Percentiles rank a stretch among this genome's conserved stretches.
Evolutionary conservation across 441 rosid species (phyloP).

Genomic region (Isatis lusitanica): DNA sequence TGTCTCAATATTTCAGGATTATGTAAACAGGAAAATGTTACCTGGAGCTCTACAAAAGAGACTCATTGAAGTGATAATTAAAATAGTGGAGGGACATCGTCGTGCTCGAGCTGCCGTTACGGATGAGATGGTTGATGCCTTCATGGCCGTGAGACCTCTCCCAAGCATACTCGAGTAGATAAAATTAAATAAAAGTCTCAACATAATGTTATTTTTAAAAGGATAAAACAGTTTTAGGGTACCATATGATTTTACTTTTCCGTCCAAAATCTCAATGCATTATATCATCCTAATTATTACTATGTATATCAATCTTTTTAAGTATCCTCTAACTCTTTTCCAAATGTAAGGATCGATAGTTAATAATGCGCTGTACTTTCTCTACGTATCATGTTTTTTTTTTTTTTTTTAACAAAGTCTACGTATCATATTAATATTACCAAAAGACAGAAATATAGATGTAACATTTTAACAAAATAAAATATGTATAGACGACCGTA

Average conservation of each 20-base stretch:
- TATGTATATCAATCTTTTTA: background rate
- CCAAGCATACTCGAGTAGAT: constrained; percentile 69
- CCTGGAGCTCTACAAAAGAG: constrained; percentile 32
- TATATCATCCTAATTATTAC: background rate
- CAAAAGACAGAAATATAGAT: constrained; percentile 4
- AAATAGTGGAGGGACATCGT: constrained; percentile 70
- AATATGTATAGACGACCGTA: background rate
- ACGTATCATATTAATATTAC: constrained; percentile 2
- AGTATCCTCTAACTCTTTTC: background rate
- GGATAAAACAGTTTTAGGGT: background rate
- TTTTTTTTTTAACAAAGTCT: background rate
- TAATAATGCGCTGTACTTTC: background rate
- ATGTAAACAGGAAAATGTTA: too few species aligned
- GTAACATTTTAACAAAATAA: background rate
- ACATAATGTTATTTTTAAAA: constrained; percentile 9
- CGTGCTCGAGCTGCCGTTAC: constrained; percentile 74
- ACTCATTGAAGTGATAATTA: constrained; percentile 65
- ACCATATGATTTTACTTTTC: background rate
- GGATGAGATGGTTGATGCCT: constrained; percentile 91
- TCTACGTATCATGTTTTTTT: background rate
- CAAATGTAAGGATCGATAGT: background rate
- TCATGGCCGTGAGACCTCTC: constrained; percentile 87
- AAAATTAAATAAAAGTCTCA: background rate
- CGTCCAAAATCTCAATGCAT: background rate
- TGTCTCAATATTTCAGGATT: too few species aligned